Percentiles rank a stretch among this genome's conserved stretches.
Evolutionary conservation across 2,329 filamentous ascomycete species (phyloP).

Genomic region (Penicillium italicum): DNA sequence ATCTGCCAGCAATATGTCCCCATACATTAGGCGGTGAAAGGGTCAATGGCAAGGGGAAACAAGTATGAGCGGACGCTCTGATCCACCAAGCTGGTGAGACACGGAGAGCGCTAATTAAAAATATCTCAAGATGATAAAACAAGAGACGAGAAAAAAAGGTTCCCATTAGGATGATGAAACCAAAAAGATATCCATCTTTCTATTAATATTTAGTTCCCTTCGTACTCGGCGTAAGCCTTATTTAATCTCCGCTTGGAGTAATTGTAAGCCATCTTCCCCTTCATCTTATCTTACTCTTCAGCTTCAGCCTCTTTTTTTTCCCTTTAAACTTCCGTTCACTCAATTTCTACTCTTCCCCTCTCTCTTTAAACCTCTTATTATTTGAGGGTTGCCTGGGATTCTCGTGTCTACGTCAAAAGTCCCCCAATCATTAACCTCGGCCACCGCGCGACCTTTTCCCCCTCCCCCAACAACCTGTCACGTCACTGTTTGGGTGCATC

Average conservation of each 20-base stretch:
- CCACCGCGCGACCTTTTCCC: constrained; percentile 27
- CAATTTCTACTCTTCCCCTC: constrained; percentile 1
- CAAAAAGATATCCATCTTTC: constrained; percentile 4
- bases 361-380: background rate
- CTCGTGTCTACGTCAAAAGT: constrained; percentile 5
- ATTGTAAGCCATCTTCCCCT: constrained; percentile 14
- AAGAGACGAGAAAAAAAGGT: background rate
- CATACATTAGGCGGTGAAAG: background rate
- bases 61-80: background rate
- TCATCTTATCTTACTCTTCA: constrained; percentile 16
- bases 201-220: background rate
- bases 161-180: constrained; percentile 9
- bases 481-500: constrained; percentile 19
- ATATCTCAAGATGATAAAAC: constrained; percentile 11
- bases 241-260: constrained; percentile 18
- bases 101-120: constrained; percentile 20
- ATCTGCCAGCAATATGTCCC: background rate
- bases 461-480: constrained; percentile 12
- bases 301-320: constrained; percentile 10
- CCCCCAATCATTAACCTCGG: constrained; percentile 22
- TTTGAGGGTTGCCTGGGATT: constrained; percentile 3
- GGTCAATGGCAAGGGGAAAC: background rate
- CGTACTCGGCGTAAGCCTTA: constrained; percentile 13
- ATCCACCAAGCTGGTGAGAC: constrained; percentile 15
- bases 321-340: constrained; percentile 5